These are phyloP conservation scores for Trichoderma lentiforme DNA, from an alignment of 2,329 filamentous ascomycete species.

Conservation along the genomic window DNA sequence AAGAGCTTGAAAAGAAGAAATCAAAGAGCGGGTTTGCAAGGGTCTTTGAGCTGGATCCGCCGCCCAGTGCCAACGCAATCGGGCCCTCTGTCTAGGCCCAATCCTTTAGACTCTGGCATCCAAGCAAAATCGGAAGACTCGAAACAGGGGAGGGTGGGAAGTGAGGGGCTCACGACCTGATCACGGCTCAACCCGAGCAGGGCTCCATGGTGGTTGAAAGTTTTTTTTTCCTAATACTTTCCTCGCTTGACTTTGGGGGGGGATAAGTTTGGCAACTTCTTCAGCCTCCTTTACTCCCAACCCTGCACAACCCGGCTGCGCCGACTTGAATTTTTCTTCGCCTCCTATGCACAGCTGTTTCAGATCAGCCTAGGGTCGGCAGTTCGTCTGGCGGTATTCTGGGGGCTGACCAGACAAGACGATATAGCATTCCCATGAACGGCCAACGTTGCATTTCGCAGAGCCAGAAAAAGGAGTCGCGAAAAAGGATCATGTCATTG, in stretches of 20 bases:
- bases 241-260: background rate
- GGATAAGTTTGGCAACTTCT: slow-evolving; percentile 1
- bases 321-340: slow-evolving; percentile 1
- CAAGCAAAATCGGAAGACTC: background rate
- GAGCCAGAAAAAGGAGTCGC: background rate
- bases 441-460: background rate
- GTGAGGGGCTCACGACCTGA: background rate
- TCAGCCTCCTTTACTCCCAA: slow-evolving; percentile 8
- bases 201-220: background rate
- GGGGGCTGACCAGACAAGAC: background rate
- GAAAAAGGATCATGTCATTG: background rate
- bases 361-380: background rate
- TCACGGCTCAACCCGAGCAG: slow-evolving; percentile 8
- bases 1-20: background rate
- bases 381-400: background rate
- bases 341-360: slow-evolving; percentile 8
- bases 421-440: background rate
- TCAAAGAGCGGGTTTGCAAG: slow-evolving; percentile 1
- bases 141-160: background rate
- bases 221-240: background rate
- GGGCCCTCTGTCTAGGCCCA: background rate
- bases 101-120: background rate
- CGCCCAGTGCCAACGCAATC: background rate
- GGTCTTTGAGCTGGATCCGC: background rate
- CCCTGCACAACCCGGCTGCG: background rate